phyloP scores from a whole-genome alignment of 2,329 filamentous ascomycete species.

The Aureobasidium leucospermi region DNA sequence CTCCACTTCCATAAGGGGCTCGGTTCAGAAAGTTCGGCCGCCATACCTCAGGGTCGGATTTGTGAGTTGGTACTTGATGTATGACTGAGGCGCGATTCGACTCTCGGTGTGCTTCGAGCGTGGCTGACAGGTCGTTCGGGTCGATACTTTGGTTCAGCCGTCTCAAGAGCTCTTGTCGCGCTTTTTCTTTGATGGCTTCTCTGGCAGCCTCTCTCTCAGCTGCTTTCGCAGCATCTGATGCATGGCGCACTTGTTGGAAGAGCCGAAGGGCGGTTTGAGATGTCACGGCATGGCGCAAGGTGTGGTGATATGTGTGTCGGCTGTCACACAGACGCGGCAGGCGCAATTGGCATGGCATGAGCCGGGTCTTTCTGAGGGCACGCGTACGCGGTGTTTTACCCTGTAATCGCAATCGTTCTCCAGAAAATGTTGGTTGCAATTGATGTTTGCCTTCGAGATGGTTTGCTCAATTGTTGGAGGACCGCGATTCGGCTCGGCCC shows the following conservation, averaged over 20 bases:
- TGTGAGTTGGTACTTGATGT: not conserved
- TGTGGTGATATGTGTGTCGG: not conserved
- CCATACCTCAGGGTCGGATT: not conserved
- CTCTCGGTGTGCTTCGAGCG: constrained; percentile 12
- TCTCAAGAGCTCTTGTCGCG: not conserved
- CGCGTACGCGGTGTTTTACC: not conserved
- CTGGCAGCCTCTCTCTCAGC: no score
- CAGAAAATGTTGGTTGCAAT: not conserved
- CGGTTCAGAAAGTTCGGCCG: not conserved
- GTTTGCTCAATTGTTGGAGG: not conserved
- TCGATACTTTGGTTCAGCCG: constrained; percentile 4
- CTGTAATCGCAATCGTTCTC: not conserved
- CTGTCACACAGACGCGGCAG: constrained; percentile 6
- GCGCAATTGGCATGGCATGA: constrained; percentile 12
- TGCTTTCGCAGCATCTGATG: not conserved
- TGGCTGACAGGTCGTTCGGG: constrained; percentile 10
- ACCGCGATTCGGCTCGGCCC: constrained; percentile 3
- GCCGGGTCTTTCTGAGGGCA: not conserved
- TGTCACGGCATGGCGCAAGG: not conserved
- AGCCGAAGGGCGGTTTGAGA: not conserved
- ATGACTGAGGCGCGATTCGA: constrained; percentile 9
- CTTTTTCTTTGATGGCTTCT: not conserved
- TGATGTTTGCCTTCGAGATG: constrained; percentile 6
- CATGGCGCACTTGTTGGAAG: not conserved
- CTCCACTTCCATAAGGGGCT: not conserved